Evolutionary conservation across 2,329 filamentous ascomycete species (phyloP).

Genomic region (Verticillium tricorpus): DNA sequence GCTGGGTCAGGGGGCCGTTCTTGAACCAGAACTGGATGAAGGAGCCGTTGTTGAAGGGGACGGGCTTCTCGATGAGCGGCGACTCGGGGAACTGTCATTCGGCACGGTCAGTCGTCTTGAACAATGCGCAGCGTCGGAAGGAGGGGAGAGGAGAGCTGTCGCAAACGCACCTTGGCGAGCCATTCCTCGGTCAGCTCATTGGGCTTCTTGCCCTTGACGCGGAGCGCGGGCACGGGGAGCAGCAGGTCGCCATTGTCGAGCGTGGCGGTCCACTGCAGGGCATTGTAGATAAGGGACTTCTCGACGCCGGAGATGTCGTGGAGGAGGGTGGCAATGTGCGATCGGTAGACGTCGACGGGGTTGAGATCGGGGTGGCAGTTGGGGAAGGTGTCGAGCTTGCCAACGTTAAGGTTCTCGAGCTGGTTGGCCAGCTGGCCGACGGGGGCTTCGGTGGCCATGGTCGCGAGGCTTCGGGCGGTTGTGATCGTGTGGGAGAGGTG

Average conservation of each 20-base stretch:
- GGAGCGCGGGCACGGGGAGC: conserved; percentile 73
- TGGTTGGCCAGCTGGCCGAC: conserved; percentile 27
- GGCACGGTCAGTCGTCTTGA: neutral
- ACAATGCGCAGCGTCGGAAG: neutral
- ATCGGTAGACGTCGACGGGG: conserved; percentile 74
- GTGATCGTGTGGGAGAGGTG: neutral
- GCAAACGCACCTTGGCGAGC: conserved; percentile 47
- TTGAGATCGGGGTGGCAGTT: conserved; percentile 65
- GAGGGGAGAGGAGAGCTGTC: neutral
- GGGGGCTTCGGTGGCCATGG: conserved; percentile 18
- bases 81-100: conserved; percentile 64
- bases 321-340: conserved; percentile 68
- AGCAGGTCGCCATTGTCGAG: conserved; percentile 81
- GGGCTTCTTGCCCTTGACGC: conserved; percentile 68
- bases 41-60: conserved; percentile 49
- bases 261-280: conserved; percentile 72
- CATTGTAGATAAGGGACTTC: conserved; percentile 65
- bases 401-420: conserved; percentile 29
- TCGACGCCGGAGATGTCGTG: conserved; percentile 67
- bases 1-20: conserved; percentile 56
- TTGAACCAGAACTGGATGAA: conserved; percentile 82
- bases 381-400: conserved; percentile 39
- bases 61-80: conserved; percentile 67
- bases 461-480: conserved; percentile 4
- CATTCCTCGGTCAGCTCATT: conserved; percentile 58